Percentiles rank a stretch among this genome's conserved stretches.
phyloP scores from a whole-genome alignment of 1,139 yeast genomes.

The Yamadazyma jaroonii region DNA sequence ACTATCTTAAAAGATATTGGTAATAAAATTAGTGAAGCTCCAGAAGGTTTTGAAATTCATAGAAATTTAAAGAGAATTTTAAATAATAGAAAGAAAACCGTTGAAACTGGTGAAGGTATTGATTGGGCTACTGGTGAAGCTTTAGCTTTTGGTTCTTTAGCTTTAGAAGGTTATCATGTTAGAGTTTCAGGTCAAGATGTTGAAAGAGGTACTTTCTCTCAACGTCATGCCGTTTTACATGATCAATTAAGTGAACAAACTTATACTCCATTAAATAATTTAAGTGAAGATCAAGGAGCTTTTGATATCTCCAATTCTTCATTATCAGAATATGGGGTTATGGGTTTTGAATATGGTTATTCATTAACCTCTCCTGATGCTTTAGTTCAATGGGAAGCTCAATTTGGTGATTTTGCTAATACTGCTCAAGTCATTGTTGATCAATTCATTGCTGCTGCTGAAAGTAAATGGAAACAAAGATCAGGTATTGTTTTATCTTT shows the following conservation, averaged over 20 bases:
- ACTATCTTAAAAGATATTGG: conserved; percentile 76
- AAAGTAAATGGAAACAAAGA: conserved; percentile 98
- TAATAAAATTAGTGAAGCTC: conserved; percentile 73
- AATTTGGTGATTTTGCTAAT: conserved; percentile 99
- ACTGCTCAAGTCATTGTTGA: conserved; percentile 98
- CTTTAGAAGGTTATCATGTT: conserved; percentile 91
- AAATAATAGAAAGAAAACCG: conserved; percentile 80
- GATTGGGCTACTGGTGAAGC: conserved; percentile 99
- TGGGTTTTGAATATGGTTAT: conserved; percentile 99
- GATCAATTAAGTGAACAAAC: conserved; percentile 86
- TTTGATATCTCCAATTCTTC: conserved; percentile 94
- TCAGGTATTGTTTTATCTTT: conserved; percentile 92
- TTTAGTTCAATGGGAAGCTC: conserved; percentile 98
- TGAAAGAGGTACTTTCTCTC: conserved; percentile 99
- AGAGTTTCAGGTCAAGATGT: conserved; percentile 99
- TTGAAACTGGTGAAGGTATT: conserved; percentile 87
- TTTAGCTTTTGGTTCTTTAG: conserved; percentile 90
- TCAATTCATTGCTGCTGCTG: conserved; percentile 96
- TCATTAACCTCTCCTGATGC: conserved; percentile 95
- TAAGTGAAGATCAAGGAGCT: conserved; percentile 79
- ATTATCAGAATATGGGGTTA: conserved; percentile 96
- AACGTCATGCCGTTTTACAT: conserved; percentile 97
- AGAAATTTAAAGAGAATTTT: conserved; percentile 95
- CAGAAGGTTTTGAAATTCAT: conserved; percentile 87
- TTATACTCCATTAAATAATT: conserved; percentile 80